Evolutionary conservation across 768 basidiomycete species (phyloP), one percentile per base, ranked within the genome.

Genomic region (Termitomyces sp.): DNA sequence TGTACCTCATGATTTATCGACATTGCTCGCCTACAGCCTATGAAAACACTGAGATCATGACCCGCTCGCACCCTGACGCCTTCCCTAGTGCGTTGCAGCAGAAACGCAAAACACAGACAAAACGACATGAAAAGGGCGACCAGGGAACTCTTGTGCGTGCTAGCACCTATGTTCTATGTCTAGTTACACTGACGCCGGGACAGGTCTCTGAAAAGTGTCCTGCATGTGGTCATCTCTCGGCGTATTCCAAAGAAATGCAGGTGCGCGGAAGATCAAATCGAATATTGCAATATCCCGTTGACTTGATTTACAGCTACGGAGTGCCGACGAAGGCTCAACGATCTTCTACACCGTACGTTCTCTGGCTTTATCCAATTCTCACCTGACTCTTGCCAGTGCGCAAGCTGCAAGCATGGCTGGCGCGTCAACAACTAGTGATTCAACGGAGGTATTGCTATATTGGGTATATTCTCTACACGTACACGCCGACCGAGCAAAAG

Each of bases 301-400:
- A 55, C 42, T 55, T 36, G 4, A 0, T 30, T 18, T 24, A 40
- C 69, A 92, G 90, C 76, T 91, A 69, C 85, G 94, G 50, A 91
- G 92, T 63, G 95, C 93, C 39, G 95, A 96, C 72, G 95, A 96
- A 79, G 95, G 95, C 3, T 91, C 92, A 33, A 97, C 94, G 13
- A 87, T 95, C 65, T 87, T 96, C 71, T 97, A 95, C 72, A 93
- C 88, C n/a, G 94, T 94, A 69, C 60, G 89, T 79, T 33, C 61
- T 14, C 49, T 55, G 55, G 49, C 36, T 55, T 37, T 36, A 18
- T 32, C 53, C 37, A 22, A 27, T 26, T 45, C 30, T 26, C n/a
- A 37, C 47, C 55, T 63, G 52, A 62, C 55, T 51, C 61, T 63
- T 67, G 36, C 42, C 68, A 93, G 91, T 93, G 90, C 59, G 81